phyloP scores from a whole-genome alignment of 257 asterid genomes.

The Plantago elongata region DNA sequence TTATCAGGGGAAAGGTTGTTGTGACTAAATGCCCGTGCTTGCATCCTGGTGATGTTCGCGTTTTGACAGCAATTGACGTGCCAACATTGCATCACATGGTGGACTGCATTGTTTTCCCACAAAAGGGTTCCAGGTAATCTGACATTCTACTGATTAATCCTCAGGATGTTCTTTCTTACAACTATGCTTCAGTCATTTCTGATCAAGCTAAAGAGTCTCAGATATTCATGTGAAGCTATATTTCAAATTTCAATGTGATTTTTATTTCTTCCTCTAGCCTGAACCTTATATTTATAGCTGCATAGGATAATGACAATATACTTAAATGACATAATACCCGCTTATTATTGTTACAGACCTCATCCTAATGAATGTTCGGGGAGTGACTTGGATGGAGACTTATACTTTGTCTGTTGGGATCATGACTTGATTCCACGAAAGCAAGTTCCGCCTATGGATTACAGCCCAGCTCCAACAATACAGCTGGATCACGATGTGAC shows the following conservation, averaged over 20 bases:
- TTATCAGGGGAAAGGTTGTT: constrained; percentile 40
- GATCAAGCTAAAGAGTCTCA: too few species aligned
- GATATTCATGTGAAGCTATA: too few species aligned
- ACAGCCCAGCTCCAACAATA: constrained; percentile 57
- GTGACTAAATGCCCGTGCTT: constrained; percentile 95
- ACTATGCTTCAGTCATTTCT: neutral
- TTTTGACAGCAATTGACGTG: constrained; percentile 55
- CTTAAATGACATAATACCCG: neutral
- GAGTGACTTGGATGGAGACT: constrained; percentile 93
- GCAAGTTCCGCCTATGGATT: constrained; percentile 56
- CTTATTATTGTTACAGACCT: constrained; percentile 42
- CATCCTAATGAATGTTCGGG: constrained; percentile 99
- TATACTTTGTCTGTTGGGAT: constrained; percentile 94
- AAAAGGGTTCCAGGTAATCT: constrained; percentile 60
- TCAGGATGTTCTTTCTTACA: neutral
- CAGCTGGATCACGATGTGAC: constrained; percentile 66
- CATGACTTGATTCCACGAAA: constrained; percentile 55
- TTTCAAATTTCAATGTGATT: too few species aligned
- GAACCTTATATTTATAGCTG: too few species aligned
- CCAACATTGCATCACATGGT: constrained; percentile 71
- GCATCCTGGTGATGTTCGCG: constrained; percentile 96
- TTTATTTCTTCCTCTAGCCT: too few species aligned
- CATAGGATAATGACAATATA: neutral
- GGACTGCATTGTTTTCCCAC: constrained; percentile 91
- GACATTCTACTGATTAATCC: neutral